Conservation (phyloP, 192 early-diverging fungal genomes). For the Coemansia sp. region DNA sequence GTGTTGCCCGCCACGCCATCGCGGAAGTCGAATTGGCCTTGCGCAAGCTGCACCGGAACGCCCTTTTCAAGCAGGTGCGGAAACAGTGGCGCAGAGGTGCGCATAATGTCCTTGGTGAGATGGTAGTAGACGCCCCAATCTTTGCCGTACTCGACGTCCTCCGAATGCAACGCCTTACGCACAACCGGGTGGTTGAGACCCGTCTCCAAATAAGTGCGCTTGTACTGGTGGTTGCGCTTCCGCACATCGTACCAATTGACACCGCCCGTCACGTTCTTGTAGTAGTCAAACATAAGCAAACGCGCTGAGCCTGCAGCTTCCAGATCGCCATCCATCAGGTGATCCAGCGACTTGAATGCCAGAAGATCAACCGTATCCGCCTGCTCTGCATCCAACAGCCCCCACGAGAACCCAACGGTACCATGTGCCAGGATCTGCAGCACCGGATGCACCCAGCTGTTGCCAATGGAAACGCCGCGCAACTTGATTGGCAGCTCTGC, state of each 20-base stretch:
- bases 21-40: constrained; percentile 85
- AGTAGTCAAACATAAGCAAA: constrained; percentile 63
- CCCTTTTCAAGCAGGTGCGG: constrained; percentile 60
- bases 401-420: constrained; percentile 45
- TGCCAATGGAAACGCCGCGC: constrained; percentile 60
- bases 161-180: constrained; percentile 65
- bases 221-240: constrained; percentile 62
- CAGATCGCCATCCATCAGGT: constrained; percentile 53
- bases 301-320: constrained; percentile 55
- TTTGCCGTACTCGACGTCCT: constrained; percentile 50
- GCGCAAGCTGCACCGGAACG: constrained; percentile 63
- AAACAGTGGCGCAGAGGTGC: constrained; percentile 60
- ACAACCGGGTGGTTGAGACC: constrained; percentile 61
- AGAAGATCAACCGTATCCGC: constrained; percentile 38
- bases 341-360: constrained; percentile 50
- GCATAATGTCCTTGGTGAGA: constrained; percentile 69
- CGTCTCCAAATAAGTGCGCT: constrained; percentile 62
- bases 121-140: constrained; percentile 59
- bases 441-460: constrained; percentile 53
- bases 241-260: constrained; percentile 83
- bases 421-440: constrained; percentile 53
- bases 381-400: constrained; percentile 29
- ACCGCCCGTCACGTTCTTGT: constrained; percentile 67
- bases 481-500: constrained; percentile 46
- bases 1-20: constrained; percentile 71